Conservation (phyloP, 805 yeast genomes). For the Candida suzukii region DNA sequence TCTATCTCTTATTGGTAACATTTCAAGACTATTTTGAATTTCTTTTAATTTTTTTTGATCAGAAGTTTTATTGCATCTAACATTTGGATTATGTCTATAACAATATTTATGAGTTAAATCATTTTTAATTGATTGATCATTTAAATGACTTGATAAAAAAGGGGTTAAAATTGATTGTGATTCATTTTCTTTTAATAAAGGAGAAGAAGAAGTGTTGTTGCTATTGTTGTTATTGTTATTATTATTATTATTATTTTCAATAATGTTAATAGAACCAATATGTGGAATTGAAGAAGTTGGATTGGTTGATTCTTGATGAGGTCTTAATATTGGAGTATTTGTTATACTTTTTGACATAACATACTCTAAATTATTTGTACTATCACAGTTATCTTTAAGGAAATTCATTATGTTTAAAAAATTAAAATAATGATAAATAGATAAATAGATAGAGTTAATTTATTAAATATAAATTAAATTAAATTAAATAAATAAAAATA, state of each 20-base stretch:
- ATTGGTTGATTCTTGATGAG: neutral
- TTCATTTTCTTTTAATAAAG: neutral
- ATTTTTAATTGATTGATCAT: constrained; percentile 36
- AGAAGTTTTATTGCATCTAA: constrained; percentile 61
- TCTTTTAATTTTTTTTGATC: constrained; percentile 59
- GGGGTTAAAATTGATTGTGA: constrained; percentile 25
- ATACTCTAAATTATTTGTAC: constrained; percentile 13
- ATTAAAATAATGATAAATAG: no score
- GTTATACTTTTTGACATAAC: constrained; percentile 10
- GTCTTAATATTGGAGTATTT: neutral
- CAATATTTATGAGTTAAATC: constrained; percentile 67
- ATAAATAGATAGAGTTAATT: no score
- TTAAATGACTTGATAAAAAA: constrained; percentile 25
- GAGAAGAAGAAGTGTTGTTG: no score
- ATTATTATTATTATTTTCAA: neutral
- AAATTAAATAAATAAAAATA: no score
- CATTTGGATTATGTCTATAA: constrained; percentile 89
- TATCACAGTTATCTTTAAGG: constrained; percentile 13
- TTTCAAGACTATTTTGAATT: constrained; percentile 51
- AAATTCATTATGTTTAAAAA: constrained; percentile 9
- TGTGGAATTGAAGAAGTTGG: neutral
- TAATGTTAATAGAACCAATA: no score
- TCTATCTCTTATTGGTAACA: constrained; percentile 62
- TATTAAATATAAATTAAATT: no score
- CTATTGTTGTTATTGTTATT: neutral